Base-by-base conservation (phyloP, 2,329 filamentous ascomycete species). In the Corinectria fuckeliana region DNA sequence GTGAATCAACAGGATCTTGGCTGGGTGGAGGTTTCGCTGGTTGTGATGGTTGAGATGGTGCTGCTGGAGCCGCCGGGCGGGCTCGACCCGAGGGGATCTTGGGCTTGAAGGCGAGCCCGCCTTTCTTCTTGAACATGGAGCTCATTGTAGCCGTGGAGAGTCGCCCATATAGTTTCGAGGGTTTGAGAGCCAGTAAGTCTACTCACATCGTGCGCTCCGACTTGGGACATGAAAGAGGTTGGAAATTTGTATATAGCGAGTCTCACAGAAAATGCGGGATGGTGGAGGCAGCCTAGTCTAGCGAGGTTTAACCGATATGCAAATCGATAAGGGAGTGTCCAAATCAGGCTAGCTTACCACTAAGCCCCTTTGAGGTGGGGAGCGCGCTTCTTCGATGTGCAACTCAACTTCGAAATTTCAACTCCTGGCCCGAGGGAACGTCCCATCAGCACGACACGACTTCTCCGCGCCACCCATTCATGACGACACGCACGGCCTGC, bases 81-180 rank as follows among this genome's bases (percentile, higher is more conserved):
- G 83, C 81, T 70, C 88, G 85, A 64, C 81, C 80, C 30, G 77
- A 74, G 28, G 85, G 85, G 64, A 85, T 85, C 78, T 90, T 92
- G 42, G 89, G 89, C 73, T 90, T 90, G 78, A 92, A 91, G 77
- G 81, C 81, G 58, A 82, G 78, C 67, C 82, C 81, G 70, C 80
- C 82, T 67, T 82, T 80, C 76, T 91, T 90, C 78, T 91, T 91
- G 75, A 89, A 82, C 78, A 89, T 89, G 60, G 82, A 84, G 77
- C 84, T 87, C 81, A 90, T 89, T 67, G 77, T 81, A 77, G 58
- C 41, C 20, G 56, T 56, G 36, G 25, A 14, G 16, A 23, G 30
- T 44, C 30, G 47, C 56, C 55, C 62, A 69, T 66, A 28, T 58
- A 57, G 44, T 28, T 50, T 50, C 51, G 54, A 53, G 45, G 53